Base-by-base conservation (phyloP, 2,329 filamentous ascomycete genomes). In the Trichoderma aggressivum region DNA sequence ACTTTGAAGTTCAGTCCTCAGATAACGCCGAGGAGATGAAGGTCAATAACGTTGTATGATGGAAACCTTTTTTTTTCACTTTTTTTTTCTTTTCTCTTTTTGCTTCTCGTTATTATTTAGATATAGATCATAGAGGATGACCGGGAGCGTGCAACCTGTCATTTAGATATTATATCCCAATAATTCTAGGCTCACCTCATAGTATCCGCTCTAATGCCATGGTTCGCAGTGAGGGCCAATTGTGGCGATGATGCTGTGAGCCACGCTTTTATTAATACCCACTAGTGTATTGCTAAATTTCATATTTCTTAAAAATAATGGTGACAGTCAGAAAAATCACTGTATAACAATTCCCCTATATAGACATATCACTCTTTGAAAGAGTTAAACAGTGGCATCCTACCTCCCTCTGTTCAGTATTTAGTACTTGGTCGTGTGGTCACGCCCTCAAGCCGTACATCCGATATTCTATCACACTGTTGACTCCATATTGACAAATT, bases 1-100 rank as follows among this genome's bases (percentile, higher is more conserved):
- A 76, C 16, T 78, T 79, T 65, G n/a, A 65, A 30, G 24, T 18
- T 28, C 24, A 26, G 24, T 28, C 53, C 6, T 18, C 26, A 18
- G 53, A 26, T 56, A 56, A 10, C 24, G 5, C 14, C 26, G 53
- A 56, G 14, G 12, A 53, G 36, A 18, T 43, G 7, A 43, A 43
- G 16, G 36, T 18, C 36, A 43, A 43, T 43, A 43, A 43, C 18
- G 36, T 5, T n/a, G 36, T n/a, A n/a, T 43, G 36, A 43, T 43
- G 10, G 36, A 43, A 43, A 18, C 36, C 16, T 6, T 12, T 16
- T 5, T 24, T 53, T 53, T n/a, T 24, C n/a, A 14, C 18, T n/a
- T 24, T 53, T 53, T 11, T 3, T 24, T 6, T 14, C 5, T 24
- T 21, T 50, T n/a, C n/a, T n/a, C n/a, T 36, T 36, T 5, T 7